Evolutionary conservation across 345 rosid genomes (phyloP).

Genomic region (Salix udensis): DNA sequence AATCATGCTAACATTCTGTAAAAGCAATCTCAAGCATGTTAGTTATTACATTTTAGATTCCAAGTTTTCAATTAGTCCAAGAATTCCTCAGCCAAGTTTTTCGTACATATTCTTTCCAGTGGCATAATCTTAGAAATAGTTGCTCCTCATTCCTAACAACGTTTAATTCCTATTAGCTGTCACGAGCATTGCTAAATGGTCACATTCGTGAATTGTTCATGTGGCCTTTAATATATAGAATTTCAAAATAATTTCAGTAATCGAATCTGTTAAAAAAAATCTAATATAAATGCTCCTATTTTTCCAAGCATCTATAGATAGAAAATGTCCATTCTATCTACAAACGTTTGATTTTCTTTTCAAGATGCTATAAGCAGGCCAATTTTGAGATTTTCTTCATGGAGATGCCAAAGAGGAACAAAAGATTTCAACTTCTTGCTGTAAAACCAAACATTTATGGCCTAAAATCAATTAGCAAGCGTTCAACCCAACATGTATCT

Average conservation of each 20-base stretch:
- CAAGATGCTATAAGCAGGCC: neutral
- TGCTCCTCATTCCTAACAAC: neutral
- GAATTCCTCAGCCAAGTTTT: neutral
- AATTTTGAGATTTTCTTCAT: neutral
- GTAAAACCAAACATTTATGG: neutral
- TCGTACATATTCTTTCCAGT: neutral
- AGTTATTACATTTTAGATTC: neutral
- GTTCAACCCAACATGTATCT: neutral
- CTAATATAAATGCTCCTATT: neutral
- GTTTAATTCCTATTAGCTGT: neutral
- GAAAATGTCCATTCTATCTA: neutral
- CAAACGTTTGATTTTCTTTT: neutral
- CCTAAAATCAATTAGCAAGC: neutral
- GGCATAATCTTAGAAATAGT: neutral
- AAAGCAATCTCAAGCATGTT: neutral
- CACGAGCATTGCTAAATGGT: no score
- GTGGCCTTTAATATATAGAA: neutral
- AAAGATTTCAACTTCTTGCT: neutral
- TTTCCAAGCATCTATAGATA: neutral
- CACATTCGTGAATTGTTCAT: neutral
- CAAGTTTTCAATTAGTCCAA: neutral
- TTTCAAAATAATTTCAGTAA: neutral
- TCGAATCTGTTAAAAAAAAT: neutral
- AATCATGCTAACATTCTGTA: neutral
- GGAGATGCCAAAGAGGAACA: neutral